Conservation (phyloP, 768 basidiomycete species). For the Trametes maxima region DNA sequence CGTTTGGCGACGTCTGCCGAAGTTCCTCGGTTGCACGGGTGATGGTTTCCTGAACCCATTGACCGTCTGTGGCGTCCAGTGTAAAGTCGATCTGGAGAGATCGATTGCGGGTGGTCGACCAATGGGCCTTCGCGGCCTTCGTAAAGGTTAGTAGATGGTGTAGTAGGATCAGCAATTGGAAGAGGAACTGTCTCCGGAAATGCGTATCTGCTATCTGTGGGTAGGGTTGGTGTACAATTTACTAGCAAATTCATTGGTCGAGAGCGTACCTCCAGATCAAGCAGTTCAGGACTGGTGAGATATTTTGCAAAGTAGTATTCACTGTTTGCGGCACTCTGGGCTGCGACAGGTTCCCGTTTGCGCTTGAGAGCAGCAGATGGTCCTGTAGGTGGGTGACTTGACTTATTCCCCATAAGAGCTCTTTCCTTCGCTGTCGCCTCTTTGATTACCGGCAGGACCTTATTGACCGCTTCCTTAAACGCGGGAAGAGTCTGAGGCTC, state of each 20-base stretch:
- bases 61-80: slow-evolving; percentile 62
- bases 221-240: background rate
- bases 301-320: slow-evolving; percentile 96
- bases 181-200: slow-evolving; percentile 91
- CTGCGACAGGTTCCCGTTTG: slow-evolving; percentile 51
- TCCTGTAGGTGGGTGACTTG: slow-evolving; percentile 30
- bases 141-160: slow-evolving; percentile 77
- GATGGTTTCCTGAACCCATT: slow-evolving; percentile 77
- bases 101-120: slow-evolving; percentile 67
- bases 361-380: slow-evolving; percentile 36
- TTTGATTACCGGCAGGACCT: slow-evolving; percentile 76
- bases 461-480: slow-evolving; percentile 72
- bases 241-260: background rate
- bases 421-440: slow-evolving; percentile 89
- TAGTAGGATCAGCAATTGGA: slow-evolving; percentile 81
- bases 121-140: slow-evolving; percentile 60
- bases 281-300: slow-evolving; percentile 81
- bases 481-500: slow-evolving; percentile 54
- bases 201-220: slow-evolving; percentile 82
- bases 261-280: slow-evolving; percentile 78
- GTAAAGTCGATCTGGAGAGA: slow-evolving; percentile 86
- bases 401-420: slow-evolving; percentile 81
- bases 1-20: slow-evolving; percentile 76
- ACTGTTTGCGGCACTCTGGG: slow-evolving; percentile 59
- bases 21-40: slow-evolving; percentile 57